Base-by-base conservation (phyloP, 345 rosid species). In the Theobroma cacao region DNA sequence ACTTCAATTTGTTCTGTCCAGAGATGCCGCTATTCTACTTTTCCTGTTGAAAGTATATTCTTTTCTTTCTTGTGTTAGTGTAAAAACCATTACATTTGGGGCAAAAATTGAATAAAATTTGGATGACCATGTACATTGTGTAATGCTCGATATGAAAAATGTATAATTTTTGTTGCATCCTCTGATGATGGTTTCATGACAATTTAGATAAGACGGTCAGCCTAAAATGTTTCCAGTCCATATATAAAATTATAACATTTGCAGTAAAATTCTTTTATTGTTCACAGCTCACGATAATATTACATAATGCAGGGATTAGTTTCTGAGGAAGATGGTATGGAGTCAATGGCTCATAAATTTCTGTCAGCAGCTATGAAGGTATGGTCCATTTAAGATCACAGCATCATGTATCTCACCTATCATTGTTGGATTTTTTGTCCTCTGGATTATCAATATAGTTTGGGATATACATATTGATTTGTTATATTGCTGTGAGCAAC, bases 271-370 rank as follows among this genome's bases (percentile, higher is more conserved):
- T 40, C 36, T 52, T 64, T 43, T 41, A 22, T 45, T 20, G 30
- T 76, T 76, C 36, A 1, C 34, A 36, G 43, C 60, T 75, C 14
- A 31, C 58, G 45, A 31, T 69, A 34, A 8, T 45, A 24, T 43
- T 30, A 12, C 61, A 50, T 50, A 58, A 66, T 77, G 77, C 90
- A 95, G 99, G 96, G 94, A 36, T 81, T 93, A 68, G 94, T 95
- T 60, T 78, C 99, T 0, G 97, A 92, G 88, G 98, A 95, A 89
- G 99, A 95, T 75, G 99, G 97, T 69, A 95, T 92, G 99, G 99
- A 93, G 80, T 93, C 98, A 0, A 89, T 93, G 78, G 97, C 98
- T 77, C 97, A 94, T 81, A 84, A 90, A 81, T 93, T 93, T 85
- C 97, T 94, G 53, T 94, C 98, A 14, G 98, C 98, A 38, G 94